Evolutionary conservation across 805 yeast genomes (phyloP), one percentile per base, ranked within the genome.

Genomic region (Pichia californica): DNA sequence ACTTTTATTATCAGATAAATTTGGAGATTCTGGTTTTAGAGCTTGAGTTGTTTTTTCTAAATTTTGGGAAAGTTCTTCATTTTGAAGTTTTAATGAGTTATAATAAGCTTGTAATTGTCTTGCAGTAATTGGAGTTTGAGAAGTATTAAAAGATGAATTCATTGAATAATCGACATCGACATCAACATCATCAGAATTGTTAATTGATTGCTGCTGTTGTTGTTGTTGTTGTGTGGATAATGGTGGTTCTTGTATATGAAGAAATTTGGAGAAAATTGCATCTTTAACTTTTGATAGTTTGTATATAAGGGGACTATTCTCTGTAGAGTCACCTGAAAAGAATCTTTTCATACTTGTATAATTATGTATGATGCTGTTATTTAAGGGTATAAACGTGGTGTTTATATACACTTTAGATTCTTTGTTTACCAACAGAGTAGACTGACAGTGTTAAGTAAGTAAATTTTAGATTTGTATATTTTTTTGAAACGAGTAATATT

Each of bases 21-120:
- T 14, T 7, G 19, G 10, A 8, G 13, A 7, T 31, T 19, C 35
- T 21, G 3, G 18, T 25, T 8, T 32, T 9, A 7, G 36, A 7
- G 15, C 30, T 32, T n/a, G 21, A n/a, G 14, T 32, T 19, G 14
- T 41, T 41, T n/a, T 45, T 43, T 33, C 26, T 23, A 57, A 48
- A 21, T 46, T 50, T 15, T 52, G 40, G 25, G 43, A 34, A n/a
- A 59, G 38, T 19, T 38, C 19, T 21, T 47, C 46, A 31, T 55
- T 56, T 40, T 52, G 59, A 21, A 43, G 43, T 31, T 55, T 57
- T 29, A 60, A 47, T 15, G 56, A 46, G 36, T 53, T 53, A 37
- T 60, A 60, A 41, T 56, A 57, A 13, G 53, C 55, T 11, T 53
- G 48, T 3, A 60, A 47, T 38, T 58, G 61, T 26, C 50, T 52